Percentiles rank a stretch among this genome's conserved stretches.
These are phyloP conservation scores for Leishmania lainsoni DNA, from an alignment of 208 protist species.

Conservation along the genomic window DNA sequence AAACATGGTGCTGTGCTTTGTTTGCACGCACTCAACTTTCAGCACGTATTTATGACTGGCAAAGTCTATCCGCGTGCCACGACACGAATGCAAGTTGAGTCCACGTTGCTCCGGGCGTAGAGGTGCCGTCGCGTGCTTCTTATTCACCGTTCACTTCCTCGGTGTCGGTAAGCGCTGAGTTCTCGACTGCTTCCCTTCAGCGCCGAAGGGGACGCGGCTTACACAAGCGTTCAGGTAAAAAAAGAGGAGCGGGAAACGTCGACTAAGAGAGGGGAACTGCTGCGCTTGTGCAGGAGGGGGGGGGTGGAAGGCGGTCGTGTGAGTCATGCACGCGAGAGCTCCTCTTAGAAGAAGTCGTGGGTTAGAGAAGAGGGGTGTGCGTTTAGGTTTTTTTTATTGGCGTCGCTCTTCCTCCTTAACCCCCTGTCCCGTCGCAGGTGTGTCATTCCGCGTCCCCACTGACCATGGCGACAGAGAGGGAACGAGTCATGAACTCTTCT, in stretches of 20 bases:
- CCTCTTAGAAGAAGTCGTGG: not conserved
- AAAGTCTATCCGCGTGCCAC: not conserved
- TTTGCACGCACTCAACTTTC: not conserved
- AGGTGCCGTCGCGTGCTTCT: not conserved
- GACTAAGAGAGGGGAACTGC: too few species aligned
- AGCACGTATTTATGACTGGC: not conserved
- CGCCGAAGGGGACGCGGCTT: not conserved
- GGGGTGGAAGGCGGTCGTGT: not conserved
- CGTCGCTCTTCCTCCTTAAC: not conserved
- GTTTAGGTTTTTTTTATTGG: not conserved
- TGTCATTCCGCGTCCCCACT: not conserved
- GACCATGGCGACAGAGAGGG: not conserved
- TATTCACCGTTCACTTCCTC: not conserved
- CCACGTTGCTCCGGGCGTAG: not conserved
- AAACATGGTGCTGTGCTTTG: slow-evolving; percentile 7
- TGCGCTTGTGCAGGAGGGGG: not conserved
- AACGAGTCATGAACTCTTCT: too few species aligned
- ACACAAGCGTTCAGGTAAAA: not conserved
- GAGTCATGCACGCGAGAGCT: not conserved
- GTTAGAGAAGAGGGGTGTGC: not conserved
- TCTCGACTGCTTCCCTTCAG: not conserved
- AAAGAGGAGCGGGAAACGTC: not conserved
- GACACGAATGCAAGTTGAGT: not conserved
- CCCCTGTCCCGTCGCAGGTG: not conserved
- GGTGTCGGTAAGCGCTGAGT: not conserved